Evolutionary conservation across 2,329 filamentous ascomycete species (phyloP).

Genomic region (Aspergillus novofumigatus): DNA sequence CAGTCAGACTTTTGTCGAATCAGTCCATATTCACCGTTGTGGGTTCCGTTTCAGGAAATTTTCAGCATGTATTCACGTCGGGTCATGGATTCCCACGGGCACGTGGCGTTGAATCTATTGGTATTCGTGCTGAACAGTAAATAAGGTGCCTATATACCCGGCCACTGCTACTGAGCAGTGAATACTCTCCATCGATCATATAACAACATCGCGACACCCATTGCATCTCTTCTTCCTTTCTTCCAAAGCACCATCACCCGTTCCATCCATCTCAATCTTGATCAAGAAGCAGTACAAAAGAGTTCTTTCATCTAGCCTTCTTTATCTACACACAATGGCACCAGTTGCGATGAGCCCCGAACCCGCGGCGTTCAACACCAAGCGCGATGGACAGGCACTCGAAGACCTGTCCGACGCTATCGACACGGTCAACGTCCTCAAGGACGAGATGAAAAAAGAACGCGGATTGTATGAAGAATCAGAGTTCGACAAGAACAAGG

Average conservation of each 20-base stretch:
- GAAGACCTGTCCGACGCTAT: conserved; percentile 58
- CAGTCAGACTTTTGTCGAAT: background rate
- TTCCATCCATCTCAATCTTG: background rate
- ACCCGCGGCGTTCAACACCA: conserved; percentile 30
- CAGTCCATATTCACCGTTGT: background rate
- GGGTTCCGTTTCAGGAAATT: background rate
- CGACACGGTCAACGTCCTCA: conserved; percentile 58
- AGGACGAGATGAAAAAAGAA: conserved; percentile 49
- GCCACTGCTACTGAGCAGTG: background rate
- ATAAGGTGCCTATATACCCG: background rate
- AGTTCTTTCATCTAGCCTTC: background rate
- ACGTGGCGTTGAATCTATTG: background rate
- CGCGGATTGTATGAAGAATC: conserved; percentile 50
- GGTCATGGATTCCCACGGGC: background rate
- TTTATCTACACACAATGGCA: conserved; percentile 22
- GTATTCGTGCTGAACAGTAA: background rate
- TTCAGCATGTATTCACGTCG: background rate
- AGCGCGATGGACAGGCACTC: conserved; percentile 54
- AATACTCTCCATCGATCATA: background rate
- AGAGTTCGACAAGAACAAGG: conserved; percentile 68
- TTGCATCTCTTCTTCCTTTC: background rate
- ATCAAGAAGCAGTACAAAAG: background rate
- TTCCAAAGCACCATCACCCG: background rate
- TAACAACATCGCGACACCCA: background rate
- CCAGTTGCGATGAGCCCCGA: conserved; percentile 25